Base-by-base conservation (phyloP, 2,329 filamentous ascomycete species). In the Pochonia chlamydosporia region DNA sequence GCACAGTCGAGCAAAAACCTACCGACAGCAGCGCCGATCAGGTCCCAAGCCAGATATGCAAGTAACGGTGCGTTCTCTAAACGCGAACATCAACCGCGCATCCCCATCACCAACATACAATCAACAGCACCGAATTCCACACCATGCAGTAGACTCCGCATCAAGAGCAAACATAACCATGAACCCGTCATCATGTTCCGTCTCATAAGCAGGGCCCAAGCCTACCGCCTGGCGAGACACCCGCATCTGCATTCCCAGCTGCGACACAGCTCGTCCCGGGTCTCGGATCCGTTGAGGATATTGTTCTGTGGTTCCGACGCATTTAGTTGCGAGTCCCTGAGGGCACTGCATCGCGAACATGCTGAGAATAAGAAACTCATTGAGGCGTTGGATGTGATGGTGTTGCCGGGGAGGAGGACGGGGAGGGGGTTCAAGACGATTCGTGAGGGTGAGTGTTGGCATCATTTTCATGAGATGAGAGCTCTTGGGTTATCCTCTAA, bases 261-360 rank as follows among this genome's bases (percentile, higher is more conserved):
- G 5, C 33, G 23, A 14, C 46, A 10, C 42, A 18, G 23, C 30
- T 14, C 33, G 8, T 16, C 9, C 13, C 16, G 25, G 46, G 50
- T 49, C 14, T 70, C 74, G 0, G 74, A 81, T 4, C 87, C 89
- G 3, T 73, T 99, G 26, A 78, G 84, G 28, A 89, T 99, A 46
- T 77, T 99, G 4, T 99, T 96, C 68, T 97, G 91, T 68, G 93
- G 93, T 52, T 93, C 92, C 3, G 93, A 99, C 65, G 76, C 83
- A 3, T 96, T 97, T 67, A 96, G 92, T 70, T 85, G 85, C 58
- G 78, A 78, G 44, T 89, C 89, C 2, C 72, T 99, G 43, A 70
- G 71, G 49, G 86, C 87, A 5, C 70, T 99, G 28, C 65, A 85
- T 56, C 59, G 69, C 5, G 85, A 89, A 60, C 75, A 82, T 44